phyloP scores from a whole-genome alignment of 768 basidiomycete genomes.

The Mycena amicta region DNA sequence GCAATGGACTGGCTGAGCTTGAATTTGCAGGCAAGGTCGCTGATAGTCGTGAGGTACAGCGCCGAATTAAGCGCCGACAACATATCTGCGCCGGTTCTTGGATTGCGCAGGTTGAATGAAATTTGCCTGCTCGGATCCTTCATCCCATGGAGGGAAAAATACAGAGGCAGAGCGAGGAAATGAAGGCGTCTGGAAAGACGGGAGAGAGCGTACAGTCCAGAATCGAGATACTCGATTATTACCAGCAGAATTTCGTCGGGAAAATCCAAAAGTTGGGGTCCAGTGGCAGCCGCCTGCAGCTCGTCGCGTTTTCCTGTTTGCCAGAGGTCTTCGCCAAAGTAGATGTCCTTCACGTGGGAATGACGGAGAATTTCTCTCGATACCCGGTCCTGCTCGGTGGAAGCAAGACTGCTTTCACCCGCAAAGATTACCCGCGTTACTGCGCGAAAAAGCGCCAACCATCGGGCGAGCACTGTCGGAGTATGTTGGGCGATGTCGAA shows the following conservation, averaged over 20 bases:
- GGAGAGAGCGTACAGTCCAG: slow-evolving; percentile 6
- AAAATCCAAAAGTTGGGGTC: slow-evolving; percentile 1
- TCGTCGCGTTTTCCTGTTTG: not conserved
- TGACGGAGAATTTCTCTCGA: not conserved
- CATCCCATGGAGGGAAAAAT: not conserved
- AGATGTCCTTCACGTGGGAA: not conserved
- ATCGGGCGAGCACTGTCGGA: not conserved
- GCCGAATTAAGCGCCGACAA: slow-evolving; percentile 9
- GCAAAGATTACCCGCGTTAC: not conserved
- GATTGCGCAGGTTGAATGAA: slow-evolving; percentile 2
- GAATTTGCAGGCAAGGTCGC: slow-evolving; percentile 5
- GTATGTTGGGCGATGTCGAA: not conserved
- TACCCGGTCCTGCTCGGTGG: not conserved
- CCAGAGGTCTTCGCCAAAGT: not conserved
- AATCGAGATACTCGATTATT: not conserved
- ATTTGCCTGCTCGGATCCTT: not conserved
- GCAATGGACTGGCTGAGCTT: not conserved
- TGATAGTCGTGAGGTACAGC: not conserved
- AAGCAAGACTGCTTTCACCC: not conserved
- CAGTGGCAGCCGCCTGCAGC: not conserved
- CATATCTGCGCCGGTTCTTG: not conserved
- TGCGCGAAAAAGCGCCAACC: slow-evolving; percentile 1
- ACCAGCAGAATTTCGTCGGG: slow-evolving; percentile 12
- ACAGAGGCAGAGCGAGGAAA: slow-evolving; percentile 10
- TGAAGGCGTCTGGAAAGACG: slow-evolving; percentile 8